A percentile compares a stretch with the other conserved stretches of the same genome.
Evolutionary conservation across 768 basidiomycete species (phyloP).

Genomic region (Xerocomus potaroensis): DNA sequence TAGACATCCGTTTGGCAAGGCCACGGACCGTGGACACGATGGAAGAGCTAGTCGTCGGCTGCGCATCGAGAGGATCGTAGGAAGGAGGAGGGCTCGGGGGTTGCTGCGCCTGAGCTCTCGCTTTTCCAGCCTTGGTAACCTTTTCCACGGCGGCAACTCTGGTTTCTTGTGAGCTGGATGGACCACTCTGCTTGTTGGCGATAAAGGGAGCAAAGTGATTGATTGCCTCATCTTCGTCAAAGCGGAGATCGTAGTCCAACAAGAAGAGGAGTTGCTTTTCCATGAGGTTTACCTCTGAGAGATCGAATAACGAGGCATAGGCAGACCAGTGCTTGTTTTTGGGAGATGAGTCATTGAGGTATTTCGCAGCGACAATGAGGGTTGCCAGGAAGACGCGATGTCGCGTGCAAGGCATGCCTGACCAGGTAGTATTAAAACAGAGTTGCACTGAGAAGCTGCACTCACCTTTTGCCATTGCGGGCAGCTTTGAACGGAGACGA

Average conservation of each 20-base stretch:
- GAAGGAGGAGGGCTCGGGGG: conserved; percentile 43
- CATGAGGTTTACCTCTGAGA: conserved; percentile 89
- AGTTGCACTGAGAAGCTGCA: conserved; percentile 9
- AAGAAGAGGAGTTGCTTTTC: conserved; percentile 92
- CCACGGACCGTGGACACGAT: conserved; percentile 54
- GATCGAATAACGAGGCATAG: conserved; percentile 73
- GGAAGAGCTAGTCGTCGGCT: conserved; percentile 28
- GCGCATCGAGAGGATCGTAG: conserved; percentile 31
- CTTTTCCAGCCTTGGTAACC: conserved; percentile 51
- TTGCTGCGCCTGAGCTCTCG: conserved; percentile 45
- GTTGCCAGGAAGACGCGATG: conserved; percentile 96
- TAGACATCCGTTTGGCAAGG: conserved; percentile 55
- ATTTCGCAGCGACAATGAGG: conserved; percentile 94
- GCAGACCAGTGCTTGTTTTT: conserved; percentile 93
- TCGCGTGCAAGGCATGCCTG: conserved; percentile 83
- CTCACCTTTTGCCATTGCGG: conserved; percentile 80
- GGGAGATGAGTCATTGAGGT: conserved; percentile 93
- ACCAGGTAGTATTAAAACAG: conserved; percentile 6
- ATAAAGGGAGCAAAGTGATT: conserved; percentile 68
- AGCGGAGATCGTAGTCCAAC: conserved; percentile 89
- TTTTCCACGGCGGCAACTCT: conserved; percentile 51
- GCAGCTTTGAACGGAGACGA: conserved; percentile 75
- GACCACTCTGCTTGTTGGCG: conserved; percentile 17
- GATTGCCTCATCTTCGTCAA: conserved; percentile 79
- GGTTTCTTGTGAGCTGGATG: conserved; percentile 35